Percentiles rank a stretch among this genome's conserved stretches.
Conservation (phyloP, 768 basidiomycete genomes). For the Austroboletus eburneus region DNA sequence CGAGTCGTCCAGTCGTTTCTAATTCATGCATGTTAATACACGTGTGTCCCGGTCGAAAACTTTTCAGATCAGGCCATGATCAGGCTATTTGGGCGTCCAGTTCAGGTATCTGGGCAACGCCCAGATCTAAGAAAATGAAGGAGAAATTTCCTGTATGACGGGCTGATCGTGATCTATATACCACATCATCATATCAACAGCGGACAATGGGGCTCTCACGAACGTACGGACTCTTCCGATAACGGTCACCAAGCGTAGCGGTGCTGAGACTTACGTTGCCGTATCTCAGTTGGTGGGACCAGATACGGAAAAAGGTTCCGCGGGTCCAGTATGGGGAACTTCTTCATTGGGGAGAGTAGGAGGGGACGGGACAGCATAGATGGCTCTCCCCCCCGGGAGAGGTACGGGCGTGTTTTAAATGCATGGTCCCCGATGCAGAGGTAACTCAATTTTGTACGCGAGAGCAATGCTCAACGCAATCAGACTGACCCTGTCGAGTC, state of each 20-base stretch:
- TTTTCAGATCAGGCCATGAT: constrained; percentile 10
- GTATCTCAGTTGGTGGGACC: constrained; percentile 18
- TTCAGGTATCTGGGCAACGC: constrained; percentile 16
- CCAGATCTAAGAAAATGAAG: constrained; percentile 21
- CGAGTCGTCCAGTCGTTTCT: constrained; percentile 7
- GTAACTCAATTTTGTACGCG: constrained; percentile 1
- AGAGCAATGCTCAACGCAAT: constrained; percentile 12
- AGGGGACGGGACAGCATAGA: constrained; percentile 2
- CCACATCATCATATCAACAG: constrained; percentile 20
- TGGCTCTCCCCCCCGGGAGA: neutral
- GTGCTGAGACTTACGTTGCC: constrained; percentile 22
- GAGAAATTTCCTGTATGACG: constrained; percentile 15
- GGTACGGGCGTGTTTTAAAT: neutral
- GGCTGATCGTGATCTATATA: constrained; percentile 22
- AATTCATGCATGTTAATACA: constrained; percentile 19
- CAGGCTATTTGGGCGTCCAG: constrained; percentile 8
- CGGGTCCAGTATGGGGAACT: constrained; percentile 11
- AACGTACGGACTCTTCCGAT: constrained; percentile 19
- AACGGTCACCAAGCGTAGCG: constrained; percentile 14
- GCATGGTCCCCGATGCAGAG: neutral
- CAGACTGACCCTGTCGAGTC: constrained; percentile 9
- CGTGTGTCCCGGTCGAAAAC: constrained; percentile 16
- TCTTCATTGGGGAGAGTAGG: constrained; percentile 2
- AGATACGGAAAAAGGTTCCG: constrained; percentile 20
- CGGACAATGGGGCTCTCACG: constrained; percentile 22